These are phyloP conservation scores for Epichloe festucae DNA, from an alignment of 2,329 filamentous ascomycete genomes.

Conservation along the genomic window DNA sequence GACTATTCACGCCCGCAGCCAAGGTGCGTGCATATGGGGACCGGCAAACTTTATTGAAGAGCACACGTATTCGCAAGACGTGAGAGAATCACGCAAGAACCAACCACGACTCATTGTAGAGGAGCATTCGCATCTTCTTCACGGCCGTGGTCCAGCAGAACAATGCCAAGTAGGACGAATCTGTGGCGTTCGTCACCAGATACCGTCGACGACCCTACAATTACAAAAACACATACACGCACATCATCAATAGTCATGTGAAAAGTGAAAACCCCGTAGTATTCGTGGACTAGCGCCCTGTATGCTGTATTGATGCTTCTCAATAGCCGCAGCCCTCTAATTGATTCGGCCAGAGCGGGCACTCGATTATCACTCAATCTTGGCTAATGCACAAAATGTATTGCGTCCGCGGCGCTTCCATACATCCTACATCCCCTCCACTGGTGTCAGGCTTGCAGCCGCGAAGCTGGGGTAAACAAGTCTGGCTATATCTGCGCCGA, in stretches of 20 bases:
- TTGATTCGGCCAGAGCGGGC: background rate
- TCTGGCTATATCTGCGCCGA: background rate
- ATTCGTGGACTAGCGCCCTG: constrained; percentile 1
- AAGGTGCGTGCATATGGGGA: too few species aligned
- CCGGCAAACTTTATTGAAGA: too few species aligned
- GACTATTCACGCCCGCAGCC: too few species aligned
- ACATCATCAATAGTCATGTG: background rate
- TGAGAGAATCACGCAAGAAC: too few species aligned
- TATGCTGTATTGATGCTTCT: constrained; percentile 1
- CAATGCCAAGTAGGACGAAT: too few species aligned
- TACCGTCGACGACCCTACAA: too few species aligned
- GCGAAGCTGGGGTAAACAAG: background rate
- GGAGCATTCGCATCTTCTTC: too few species aligned
- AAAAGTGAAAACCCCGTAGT: background rate
- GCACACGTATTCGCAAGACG: too few species aligned
- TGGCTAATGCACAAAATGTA: constrained; percentile 2
- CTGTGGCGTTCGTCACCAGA: too few species aligned
- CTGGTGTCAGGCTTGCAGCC: constrained; percentile 2
- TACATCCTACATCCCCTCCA: background rate
- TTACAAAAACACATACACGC: background rate
- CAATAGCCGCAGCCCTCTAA: background rate
- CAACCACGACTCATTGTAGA: too few species aligned
- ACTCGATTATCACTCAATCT: constrained; percentile 1
- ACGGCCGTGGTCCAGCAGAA: too few species aligned
- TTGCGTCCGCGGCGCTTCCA: background rate